A percentile compares a stretch with the other conserved stretches of the same genome.
Evolutionary conservation across 176 grass and related monocot genomes (phyloP).

Genomic region (Oryza meyeriana): DNA sequence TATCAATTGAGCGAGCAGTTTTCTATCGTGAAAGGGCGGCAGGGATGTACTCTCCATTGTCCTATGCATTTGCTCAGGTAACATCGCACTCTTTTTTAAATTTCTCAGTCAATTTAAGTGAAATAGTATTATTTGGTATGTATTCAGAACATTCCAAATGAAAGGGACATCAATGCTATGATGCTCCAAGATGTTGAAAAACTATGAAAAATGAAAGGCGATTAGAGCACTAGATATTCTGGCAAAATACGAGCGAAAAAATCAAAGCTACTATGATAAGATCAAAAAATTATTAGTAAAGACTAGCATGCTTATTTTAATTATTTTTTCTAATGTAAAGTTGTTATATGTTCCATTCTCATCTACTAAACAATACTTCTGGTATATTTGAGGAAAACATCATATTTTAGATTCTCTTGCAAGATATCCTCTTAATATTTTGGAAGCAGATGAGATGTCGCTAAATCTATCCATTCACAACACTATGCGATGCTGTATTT

Average conservation of each 20-base stretch:
- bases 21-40: too few relatives aligned
- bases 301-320: not conserved
- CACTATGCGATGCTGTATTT: not conserved
- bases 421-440: not conserved
- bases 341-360: too few relatives aligned
- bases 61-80: too few relatives aligned
- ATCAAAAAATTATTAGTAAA: not conserved
- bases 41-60: too few relatives aligned
- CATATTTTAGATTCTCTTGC: too few relatives aligned
- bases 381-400: too few relatives aligned
- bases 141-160: not conserved
- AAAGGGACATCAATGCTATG: not conserved
- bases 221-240: not conserved
- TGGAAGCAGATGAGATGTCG: not conserved
- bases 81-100: conserved; percentile 47
- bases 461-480: not conserved
- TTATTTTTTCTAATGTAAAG: not conserved
- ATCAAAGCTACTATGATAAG: not conserved
- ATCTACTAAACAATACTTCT: not conserved
- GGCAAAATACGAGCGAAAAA: not conserved
- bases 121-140: not conserved
- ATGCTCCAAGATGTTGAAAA: too few relatives aligned
- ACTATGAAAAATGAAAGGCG: too few relatives aligned
- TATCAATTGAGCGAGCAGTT: too few relatives aligned
- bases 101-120: not conserved